Base-by-base conservation (phyloP, 805 yeast species). In the Sugiyamaella qingdaonensis region DNA sequence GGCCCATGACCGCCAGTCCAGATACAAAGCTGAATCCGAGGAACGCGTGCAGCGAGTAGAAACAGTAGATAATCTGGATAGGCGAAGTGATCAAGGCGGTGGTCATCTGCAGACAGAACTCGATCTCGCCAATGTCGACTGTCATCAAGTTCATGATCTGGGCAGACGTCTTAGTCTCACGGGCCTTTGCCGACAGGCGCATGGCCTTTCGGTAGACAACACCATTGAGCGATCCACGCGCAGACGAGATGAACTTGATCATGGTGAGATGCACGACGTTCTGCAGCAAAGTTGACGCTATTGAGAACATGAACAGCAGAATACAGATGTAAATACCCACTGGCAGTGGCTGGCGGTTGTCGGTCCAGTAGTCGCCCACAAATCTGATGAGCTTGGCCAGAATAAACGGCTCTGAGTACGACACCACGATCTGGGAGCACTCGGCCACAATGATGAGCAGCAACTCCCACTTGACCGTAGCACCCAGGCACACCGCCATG, bases 1-100 rank as follows among this genome's bases (percentile, higher is more conserved):
- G n/a, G 29, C 14, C 36, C 49, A 51, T 19, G 11, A 45, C 42
- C 2, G 44, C 29, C 16, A 51, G 27, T 5, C 54, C 54, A 11
- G 44, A 37, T 5, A 51, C 34, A 36, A 51, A 51, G 27, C 54
- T 51, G 18, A 31, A 45, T 13, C 54, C 54, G n/a, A 51, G 19
- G 19, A 51, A 45, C 13, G 43, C 14, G 67, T 88, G 80, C 46
- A 89, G 74, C 0, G 91, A 84, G 50, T 76, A 69, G 60, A 89
- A 75, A 74, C 96, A 89, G 53, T 89, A 70, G 33, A 78, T 62
- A 60, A 89, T 82, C 71, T 90, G 96, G 72, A 88, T 86, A 2
- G 96, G 96, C 52, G 95, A 96, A 1, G 96, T 88, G 91, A 95
- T 86, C 51, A 86, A 74, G 44, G 87, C 75, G 61, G 86, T 86